Conservation (phyloP, 805 yeast species). For the Hanseniaspora valbyensis region DNA sequence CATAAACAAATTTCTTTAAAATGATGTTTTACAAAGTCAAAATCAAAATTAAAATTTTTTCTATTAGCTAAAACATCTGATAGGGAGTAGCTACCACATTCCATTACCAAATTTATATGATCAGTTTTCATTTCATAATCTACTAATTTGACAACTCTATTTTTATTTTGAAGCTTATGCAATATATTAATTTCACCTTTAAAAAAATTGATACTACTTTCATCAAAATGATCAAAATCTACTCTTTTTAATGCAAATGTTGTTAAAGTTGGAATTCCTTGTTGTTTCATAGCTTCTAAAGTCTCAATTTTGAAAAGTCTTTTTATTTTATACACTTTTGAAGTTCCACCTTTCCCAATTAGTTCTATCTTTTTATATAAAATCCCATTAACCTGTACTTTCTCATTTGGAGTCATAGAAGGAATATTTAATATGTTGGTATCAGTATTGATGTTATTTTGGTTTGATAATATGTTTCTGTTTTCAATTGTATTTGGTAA, state of each 20-base stretch:
- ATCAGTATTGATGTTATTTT: background rate
- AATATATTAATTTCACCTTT: constrained; percentile 82
- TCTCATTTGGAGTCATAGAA: constrained; percentile 20
- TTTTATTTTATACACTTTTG: constrained; percentile 74
- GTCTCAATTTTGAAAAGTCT: constrained; percentile 26
- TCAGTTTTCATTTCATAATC: constrained; percentile 63
- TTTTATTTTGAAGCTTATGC: constrained; percentile 44
- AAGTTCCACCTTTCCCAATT: constrained; percentile 84
- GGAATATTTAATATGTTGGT: background rate
- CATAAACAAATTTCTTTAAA: constrained; percentile 69
- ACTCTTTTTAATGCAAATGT: constrained; percentile 75
- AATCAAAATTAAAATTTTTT: constrained; percentile 42
- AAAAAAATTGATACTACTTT: constrained; percentile 59
- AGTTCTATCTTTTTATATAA: constrained; percentile 66
- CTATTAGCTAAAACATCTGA: constrained; percentile 66
- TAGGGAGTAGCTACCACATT: constrained; percentile 85
- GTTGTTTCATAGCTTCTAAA: background rate
- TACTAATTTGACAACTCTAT: constrained; percentile 65
- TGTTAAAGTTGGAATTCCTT: constrained; percentile 33
- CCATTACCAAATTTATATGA: constrained; percentile 69
- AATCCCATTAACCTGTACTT: constrained; percentile 40
- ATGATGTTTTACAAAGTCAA: constrained; percentile 69
- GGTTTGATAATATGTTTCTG: background rate
- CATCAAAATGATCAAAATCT: constrained; percentile 69
- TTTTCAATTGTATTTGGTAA: background rate